Conservation (phyloP, 371 early-diverging fungal species). For the Choanephora cucurbitarum region DNA sequence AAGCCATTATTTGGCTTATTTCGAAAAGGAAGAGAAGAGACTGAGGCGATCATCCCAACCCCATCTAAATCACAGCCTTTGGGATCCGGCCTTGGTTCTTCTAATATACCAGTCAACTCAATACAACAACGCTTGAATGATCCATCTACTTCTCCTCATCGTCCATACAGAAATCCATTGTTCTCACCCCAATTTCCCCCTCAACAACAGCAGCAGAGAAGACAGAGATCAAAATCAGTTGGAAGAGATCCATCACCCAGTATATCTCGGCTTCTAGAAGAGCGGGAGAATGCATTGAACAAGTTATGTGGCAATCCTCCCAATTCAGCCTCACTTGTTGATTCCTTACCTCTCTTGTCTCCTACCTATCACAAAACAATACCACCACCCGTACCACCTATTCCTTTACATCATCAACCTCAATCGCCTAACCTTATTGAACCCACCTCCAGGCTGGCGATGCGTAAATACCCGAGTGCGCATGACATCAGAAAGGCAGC, state of each 20-base stretch:
- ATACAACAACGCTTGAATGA: constrained; percentile 6
- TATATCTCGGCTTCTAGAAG: constrained; percentile 7
- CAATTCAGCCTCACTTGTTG: constrained; percentile 12
- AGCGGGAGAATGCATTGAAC: constrained; percentile 23
- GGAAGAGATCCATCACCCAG: constrained; percentile 28
- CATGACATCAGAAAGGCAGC: constrained; percentile 22
- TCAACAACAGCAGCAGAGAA: constrained; percentile 18
- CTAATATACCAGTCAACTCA: constrained; percentile 17
- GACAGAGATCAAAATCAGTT: constrained; percentile 31
- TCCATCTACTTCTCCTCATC: constrained; percentile 11
- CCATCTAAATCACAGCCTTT: constrained; percentile 2
- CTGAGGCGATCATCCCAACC: not conserved
- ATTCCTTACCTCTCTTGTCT: constrained; percentile 24
- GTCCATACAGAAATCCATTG: constrained; percentile 11
- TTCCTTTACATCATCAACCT: constrained; percentile 22
- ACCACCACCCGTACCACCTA: constrained; percentile 31
- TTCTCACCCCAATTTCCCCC: constrained; percentile 12
- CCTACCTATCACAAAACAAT: constrained; percentile 1
- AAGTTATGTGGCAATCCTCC: constrained; percentile 22
- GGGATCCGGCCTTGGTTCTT: constrained; percentile 18
- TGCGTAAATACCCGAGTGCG: constrained; percentile 25
- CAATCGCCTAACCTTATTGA: not conserved
- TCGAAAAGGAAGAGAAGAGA: constrained; percentile 20
- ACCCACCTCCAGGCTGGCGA: not conserved
- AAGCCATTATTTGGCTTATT: constrained; percentile 27